Base-by-base conservation (phyloP, 352 stramenopile genomes). In the Phytophthora colocasiae region DNA sequence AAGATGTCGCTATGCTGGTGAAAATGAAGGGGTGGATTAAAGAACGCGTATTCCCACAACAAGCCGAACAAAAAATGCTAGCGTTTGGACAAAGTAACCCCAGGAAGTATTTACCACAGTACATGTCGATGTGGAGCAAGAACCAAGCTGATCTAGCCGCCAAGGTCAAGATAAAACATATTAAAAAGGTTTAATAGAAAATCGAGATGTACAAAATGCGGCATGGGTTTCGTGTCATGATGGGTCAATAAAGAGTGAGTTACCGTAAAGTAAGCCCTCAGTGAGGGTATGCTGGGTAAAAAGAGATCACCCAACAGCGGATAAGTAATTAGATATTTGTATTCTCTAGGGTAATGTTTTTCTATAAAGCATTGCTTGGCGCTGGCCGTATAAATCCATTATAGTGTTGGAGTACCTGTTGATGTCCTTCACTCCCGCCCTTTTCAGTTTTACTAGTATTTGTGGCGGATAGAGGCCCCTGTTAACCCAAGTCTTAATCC, bases 21-120 rank as follows among this genome's bases (percentile, higher is more conserved):
- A 58, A 58, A 12, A 38, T 49, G 34, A 32, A 57, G 15, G 31
- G 56, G n/a, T 56, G 56, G 56, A 5, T 57, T 31, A 31, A 24
- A 9, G 19, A 63, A 3, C 24, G 8, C 17, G 24, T 57, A n/a
- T 34, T 49, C 10, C 56, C 56, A 7, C 56, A 38, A 6, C 56
- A 49, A 34, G 39, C 31, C 11, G 17, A 24, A 3, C 48, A 49
- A 8, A 38, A 56, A 12, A 32, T 48, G n/a, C 4, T 48, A 27
- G 26, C 22, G 9, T 38, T 63, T 32, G 45, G 45, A 19, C 45
- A 46, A 14, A 48, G 3, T 3, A 27, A 63, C 9, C 10, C 19
- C 36, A 4, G 10, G 0, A 63, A 57, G 44, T 63, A 63, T 14
- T n/a, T 39, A 0, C 5, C 9, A 8, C 24, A 34, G 31, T 63